These are phyloP conservation scores for Nothophaeocryptopus gaeumannii DNA, from an alignment of 2,329 filamentous ascomycete species.

Conservation along the genomic window DNA sequence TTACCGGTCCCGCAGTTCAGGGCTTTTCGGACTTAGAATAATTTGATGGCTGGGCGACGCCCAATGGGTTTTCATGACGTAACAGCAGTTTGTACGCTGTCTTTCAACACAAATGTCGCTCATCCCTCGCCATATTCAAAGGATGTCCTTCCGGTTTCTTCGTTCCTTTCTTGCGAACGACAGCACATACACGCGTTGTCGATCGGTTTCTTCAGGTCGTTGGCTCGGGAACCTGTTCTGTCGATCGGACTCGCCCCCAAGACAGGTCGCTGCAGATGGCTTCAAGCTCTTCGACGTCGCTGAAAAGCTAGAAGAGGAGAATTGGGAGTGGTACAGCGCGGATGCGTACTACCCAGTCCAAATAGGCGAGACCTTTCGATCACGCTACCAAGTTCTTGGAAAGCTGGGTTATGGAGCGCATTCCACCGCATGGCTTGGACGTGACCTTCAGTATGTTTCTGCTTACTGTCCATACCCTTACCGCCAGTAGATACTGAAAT, in stretches of 20 bases:
- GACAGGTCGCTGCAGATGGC: neutral
- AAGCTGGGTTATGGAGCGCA: conserved; percentile 11
- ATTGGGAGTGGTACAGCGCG: conserved; percentile 3
- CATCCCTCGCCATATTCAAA: too few relatives aligned
- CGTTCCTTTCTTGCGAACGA: too few relatives aligned
- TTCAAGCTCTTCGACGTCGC: neutral
- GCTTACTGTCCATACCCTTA: neutral
- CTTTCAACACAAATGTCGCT: too few relatives aligned
- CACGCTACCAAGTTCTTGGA: conserved; percentile 10
- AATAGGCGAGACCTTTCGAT: conserved; percentile 5
- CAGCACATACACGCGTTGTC: too few relatives aligned
- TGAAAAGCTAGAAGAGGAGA: conserved; percentile 15
- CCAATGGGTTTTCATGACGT: too few relatives aligned
- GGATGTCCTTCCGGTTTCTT: too few relatives aligned
- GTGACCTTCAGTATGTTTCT: conserved; percentile 1
- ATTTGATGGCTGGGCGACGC: too few relatives aligned
- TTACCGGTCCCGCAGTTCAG: too few relatives aligned
- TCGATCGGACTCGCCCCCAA: neutral
- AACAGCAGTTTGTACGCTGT: too few relatives aligned
- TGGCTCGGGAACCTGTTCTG: neutral
- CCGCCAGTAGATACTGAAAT: neutral
- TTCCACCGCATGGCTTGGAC: conserved; percentile 9
- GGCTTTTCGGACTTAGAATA: too few relatives aligned
- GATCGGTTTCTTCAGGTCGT: neutral
- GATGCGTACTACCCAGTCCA: conserved; percentile 4